Evolutionary conservation across 2,329 filamentous ascomycete species (phyloP).

Genomic region (Fusarium transvaalense): DNA sequence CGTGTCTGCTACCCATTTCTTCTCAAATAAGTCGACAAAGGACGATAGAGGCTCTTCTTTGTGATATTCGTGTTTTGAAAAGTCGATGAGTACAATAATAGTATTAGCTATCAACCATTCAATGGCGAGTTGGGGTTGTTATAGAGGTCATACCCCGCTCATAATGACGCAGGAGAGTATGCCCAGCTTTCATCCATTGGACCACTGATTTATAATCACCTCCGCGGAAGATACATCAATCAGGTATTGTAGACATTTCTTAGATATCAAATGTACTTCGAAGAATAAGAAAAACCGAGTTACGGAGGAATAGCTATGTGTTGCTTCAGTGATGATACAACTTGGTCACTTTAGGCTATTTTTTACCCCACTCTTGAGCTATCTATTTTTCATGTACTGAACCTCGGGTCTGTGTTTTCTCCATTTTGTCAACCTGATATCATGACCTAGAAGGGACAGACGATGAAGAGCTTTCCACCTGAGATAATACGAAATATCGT

Average conservation of each 20-base stretch:
- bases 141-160: conserved; percentile 31
- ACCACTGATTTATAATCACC: conserved; percentile 38
- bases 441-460: too few relatives aligned
- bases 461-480: conserved; percentile 1
- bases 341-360: too few relatives aligned
- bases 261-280: neutral
- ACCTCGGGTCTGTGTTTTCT: too few relatives aligned
- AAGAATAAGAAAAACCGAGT: neutral
- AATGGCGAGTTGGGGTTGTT: neutral
- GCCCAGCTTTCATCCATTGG: neutral
- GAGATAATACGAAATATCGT: conserved; percentile 7
- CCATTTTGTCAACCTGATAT: too few relatives aligned
- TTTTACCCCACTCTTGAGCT: too few relatives aligned
- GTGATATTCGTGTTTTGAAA: neutral
- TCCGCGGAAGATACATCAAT: neutral
- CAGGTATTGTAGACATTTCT: neutral
- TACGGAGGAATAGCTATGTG: neutral
- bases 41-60: neutral
- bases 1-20: neutral
- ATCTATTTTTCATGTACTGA: too few relatives aligned
- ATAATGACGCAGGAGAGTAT: conserved; percentile 35
- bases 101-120: neutral
- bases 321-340: neutral
- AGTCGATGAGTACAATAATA: neutral
- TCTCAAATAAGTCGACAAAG: neutral